Conservation (phyloP, 1,284 basidiomycete genomes). For the Ustilago curta region DNA sequence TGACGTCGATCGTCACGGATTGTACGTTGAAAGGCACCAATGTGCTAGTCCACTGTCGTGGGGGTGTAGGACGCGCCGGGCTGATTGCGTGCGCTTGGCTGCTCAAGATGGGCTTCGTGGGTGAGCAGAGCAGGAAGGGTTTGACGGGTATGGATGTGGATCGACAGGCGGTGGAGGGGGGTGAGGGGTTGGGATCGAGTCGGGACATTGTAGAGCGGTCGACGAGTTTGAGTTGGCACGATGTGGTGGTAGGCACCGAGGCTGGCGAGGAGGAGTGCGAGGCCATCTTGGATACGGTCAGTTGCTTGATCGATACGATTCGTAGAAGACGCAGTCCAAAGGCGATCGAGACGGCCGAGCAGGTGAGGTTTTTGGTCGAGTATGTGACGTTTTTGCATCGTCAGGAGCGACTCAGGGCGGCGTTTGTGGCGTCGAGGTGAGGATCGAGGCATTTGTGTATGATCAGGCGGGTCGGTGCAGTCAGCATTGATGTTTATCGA, state of each 20-base stretch:
- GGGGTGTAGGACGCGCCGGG: conserved; percentile 93
- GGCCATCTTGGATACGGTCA: conserved; percentile 35
- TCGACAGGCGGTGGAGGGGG: not conserved
- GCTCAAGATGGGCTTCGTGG: conserved; percentile 84
- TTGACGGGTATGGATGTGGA: conserved; percentile 1
- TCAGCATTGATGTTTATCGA: not conserved
- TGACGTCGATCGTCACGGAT: conserved; percentile 78
- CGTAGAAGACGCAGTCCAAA: conserved; percentile 62
- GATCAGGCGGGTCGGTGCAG: too few species aligned
- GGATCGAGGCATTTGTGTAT: not conserved
- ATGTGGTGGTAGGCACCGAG: not conserved
- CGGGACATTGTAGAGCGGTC: conserved; percentile 20
- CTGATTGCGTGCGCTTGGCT: conserved; percentile 93
- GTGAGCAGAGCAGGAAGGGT: conserved; percentile 4
- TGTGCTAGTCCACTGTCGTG: conserved; percentile 90
- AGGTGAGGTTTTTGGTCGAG: conserved; percentile 62
- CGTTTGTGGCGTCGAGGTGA: not conserved
- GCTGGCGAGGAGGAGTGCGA: conserved; percentile 17
- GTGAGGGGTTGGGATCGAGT: not conserved
- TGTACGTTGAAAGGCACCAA: conserved; percentile 83
- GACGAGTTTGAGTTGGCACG: conserved; percentile 11
- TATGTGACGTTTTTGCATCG: conserved; percentile 55
- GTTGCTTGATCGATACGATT: conserved; percentile 58
- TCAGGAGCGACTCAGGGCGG: conserved; percentile 35
- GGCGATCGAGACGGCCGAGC: conserved; percentile 68